Conservation (phyloP, 352 stramenopile genomes). For the Phytophthora pisi region DNA sequence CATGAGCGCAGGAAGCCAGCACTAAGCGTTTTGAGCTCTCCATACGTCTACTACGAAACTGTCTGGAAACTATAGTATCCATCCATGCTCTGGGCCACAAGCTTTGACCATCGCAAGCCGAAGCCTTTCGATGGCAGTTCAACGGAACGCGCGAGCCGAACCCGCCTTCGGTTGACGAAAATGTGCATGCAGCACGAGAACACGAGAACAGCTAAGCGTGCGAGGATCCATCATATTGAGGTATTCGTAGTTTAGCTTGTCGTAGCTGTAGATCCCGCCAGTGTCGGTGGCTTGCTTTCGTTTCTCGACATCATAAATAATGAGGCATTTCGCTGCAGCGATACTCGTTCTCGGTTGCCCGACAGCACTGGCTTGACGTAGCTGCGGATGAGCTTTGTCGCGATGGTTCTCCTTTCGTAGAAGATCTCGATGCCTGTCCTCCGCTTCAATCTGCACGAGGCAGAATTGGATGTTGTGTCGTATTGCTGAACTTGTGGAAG, state of each 20-base stretch:
- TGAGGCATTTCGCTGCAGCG: constrained; percentile 22
- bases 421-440: constrained; percentile 9
- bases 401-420: constrained; percentile 4
- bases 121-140: constrained; percentile 3
- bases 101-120: not conserved
- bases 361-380: not conserved
- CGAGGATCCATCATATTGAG: constrained; percentile 23
- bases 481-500: not conserved
- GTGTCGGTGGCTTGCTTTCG: constrained; percentile 21
- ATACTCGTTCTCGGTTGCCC: not conserved
- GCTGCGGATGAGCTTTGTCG: not conserved
- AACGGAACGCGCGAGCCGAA: not conserved
- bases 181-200: not conserved
- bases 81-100: not conserved
- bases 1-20: constrained; percentile 5
- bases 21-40: not conserved
- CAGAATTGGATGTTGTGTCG: constrained; percentile 1
- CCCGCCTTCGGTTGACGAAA: not conserved
- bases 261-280: constrained; percentile 7
- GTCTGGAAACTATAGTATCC: not conserved
- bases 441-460: constrained; percentile 10
- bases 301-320: constrained; percentile 42
- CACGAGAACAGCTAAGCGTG: not conserved
- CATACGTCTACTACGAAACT: too few species aligned
- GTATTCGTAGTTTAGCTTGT: not conserved